Evolutionary conservation across 2,329 filamentous ascomycete genomes (phyloP).

Genomic region (Aureobasidium leucospermi): DNA sequence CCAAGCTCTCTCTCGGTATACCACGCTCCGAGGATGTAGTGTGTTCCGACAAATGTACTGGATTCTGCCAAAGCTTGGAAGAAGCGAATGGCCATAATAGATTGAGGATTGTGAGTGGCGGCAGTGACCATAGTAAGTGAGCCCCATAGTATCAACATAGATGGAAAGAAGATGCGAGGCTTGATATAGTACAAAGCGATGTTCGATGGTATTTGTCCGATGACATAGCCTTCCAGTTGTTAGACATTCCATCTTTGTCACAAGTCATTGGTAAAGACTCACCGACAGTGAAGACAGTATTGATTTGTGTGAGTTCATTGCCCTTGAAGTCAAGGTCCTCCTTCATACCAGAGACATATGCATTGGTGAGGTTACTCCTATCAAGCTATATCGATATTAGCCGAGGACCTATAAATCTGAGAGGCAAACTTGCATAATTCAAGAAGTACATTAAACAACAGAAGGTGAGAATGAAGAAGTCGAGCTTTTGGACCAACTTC

Average conservation of each 20-base stretch:
- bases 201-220: conserved; percentile 42
- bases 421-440: conserved; percentile 14
- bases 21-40: conserved; percentile 16
- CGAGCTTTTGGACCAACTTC: conserved; percentile 39
- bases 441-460: conserved; percentile 34
- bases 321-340: conserved; percentile 44
- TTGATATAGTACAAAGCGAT: conserved; percentile 41
- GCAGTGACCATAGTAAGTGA: conserved; percentile 55
- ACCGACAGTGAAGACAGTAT: conserved; percentile 27
- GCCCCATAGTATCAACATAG: conserved; percentile 48
- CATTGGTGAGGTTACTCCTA: conserved; percentile 46
- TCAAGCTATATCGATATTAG: conserved; percentile 33
- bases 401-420: background rate
- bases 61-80: conserved; percentile 41
- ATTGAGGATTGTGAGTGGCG: conserved; percentile 41
- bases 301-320: conserved; percentile 41
- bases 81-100: conserved; percentile 54
- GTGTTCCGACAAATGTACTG: conserved; percentile 32
- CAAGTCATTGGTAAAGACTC: conserved; percentile 53
- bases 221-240: conserved; percentile 42
- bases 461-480: conserved; percentile 29
- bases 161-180: conserved; percentile 54
- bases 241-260: conserved; percentile 47
- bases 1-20: conserved; percentile 17
- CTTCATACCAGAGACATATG: conserved; percentile 49